Conservation (phyloP, 176 grass and related monocot species). For the Eleusine indica region DNA sequence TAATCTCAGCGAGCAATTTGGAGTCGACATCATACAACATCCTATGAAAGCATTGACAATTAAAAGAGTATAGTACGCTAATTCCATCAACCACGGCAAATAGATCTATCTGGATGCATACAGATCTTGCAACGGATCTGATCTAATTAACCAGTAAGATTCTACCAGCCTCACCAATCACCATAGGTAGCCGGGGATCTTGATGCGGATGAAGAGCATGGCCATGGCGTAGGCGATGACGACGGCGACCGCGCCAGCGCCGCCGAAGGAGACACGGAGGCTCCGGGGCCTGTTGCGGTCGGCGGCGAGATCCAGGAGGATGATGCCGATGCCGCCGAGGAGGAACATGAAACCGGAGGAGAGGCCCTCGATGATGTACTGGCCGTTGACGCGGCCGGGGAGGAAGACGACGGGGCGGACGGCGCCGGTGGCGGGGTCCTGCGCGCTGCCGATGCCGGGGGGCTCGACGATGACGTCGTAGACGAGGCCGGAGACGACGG, state of each 20-base stretch:
- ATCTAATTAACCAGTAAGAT: slow-evolving; percentile 5
- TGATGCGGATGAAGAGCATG: too few relatives aligned
- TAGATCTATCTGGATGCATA: slow-evolving; percentile 36
- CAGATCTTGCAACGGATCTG: slow-evolving; percentile 37
- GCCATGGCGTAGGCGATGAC: slow-evolving; percentile 36
- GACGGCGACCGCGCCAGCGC: slow-evolving; percentile 56
- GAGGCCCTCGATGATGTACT: slow-evolving; percentile 99
- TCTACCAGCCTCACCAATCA: slow-evolving; percentile 76
- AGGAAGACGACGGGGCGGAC: slow-evolving; percentile 94
- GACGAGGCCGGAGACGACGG: slow-evolving; percentile 87
- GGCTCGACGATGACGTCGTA: slow-evolving; percentile 97
- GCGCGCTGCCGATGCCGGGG: slow-evolving; percentile 77
- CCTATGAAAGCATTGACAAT: slow-evolving; percentile 9
- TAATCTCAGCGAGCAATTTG: slow-evolving; percentile 21
- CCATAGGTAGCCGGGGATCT: slow-evolving; percentile 60
- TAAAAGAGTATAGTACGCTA: slow-evolving; percentile 32
- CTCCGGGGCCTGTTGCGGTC: slow-evolving; percentile 80
- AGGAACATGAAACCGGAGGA: slow-evolving; percentile 98
- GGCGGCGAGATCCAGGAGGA: slow-evolving; percentile 85
- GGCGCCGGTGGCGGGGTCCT: slow-evolving; percentile 78
- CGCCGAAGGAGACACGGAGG: slow-evolving; percentile 73
- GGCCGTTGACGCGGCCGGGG: slow-evolving; percentile 80
- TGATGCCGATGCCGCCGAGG: slow-evolving; percentile 78
- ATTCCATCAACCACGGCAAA: slow-evolving; percentile 21
- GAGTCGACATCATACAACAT: slow-evolving; percentile 32